A percentile compares a stretch with the other conserved stretches of the same genome.
Evolutionary conservation across 2,329 filamentous ascomycete genomes (phyloP).

Genomic region (Keithomyces neogunnii): DNA sequence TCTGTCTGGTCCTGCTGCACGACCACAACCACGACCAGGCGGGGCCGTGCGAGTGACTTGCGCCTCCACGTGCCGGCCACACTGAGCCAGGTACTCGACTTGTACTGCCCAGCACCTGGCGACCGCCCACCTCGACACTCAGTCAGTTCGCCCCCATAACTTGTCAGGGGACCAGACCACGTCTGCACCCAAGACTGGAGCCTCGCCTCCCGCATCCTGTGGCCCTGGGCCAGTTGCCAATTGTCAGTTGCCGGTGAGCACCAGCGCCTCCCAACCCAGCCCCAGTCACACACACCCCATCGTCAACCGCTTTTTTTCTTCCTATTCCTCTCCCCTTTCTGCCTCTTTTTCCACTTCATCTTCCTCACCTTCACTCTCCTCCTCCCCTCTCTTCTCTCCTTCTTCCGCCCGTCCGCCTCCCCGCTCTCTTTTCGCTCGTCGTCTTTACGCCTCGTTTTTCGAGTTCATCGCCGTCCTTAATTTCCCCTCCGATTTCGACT

Average conservation of each 20-base stretch:
- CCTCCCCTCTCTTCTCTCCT: constrained; percentile 6
- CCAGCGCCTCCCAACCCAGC: not conserved
- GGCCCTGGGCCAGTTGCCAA: not conserved
- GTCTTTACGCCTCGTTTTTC: constrained; percentile 14
- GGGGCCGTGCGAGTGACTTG: too few relatives aligned
- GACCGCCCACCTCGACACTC: too few relatives aligned
- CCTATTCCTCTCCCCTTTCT: constrained; percentile 19
- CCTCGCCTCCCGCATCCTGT: not conserved
- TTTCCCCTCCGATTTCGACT: constrained; percentile 1
- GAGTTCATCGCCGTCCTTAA: constrained; percentile 14
- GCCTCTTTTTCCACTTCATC: constrained; percentile 1
- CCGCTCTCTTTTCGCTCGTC: constrained; percentile 2
- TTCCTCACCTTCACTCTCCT: constrained; percentile 14
- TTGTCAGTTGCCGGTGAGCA: not conserved
- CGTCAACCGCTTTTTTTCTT: constrained; percentile 11
- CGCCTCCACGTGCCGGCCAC: too few relatives aligned
- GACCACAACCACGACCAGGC: too few relatives aligned
- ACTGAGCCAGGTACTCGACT: too few relatives aligned
- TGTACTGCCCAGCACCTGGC: too few relatives aligned
- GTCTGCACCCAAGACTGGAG: not conserved
- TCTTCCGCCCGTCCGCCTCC: constrained; percentile 1
- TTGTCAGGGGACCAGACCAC: too few relatives aligned
- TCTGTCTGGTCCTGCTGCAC: too few relatives aligned
- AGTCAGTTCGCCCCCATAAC: too few relatives aligned
- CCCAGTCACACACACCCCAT: constrained; percentile 12